Conservation (phyloP, 495 filamentous ascomycete species). For the Daldinia vernicosa region DNA sequence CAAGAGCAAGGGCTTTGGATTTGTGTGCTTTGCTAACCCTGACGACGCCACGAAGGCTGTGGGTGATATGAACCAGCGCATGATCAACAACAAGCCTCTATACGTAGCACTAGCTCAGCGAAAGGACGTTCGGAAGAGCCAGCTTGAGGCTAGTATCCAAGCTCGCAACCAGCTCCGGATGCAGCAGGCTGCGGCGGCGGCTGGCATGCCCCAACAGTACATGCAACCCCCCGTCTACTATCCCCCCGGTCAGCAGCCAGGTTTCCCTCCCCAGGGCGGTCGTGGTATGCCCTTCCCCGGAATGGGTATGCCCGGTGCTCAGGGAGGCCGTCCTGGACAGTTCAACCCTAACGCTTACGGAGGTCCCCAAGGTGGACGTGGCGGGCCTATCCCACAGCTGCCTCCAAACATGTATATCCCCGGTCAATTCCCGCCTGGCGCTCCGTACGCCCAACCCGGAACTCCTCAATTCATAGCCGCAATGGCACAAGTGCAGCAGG, state of each 20-base stretch:
- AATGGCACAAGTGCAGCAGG: constrained; percentile 74
- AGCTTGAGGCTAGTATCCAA: constrained; percentile 98
- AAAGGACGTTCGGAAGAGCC: constrained; percentile 98
- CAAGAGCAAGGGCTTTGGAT: constrained; percentile 99
- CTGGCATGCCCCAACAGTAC: constrained; percentile 87
- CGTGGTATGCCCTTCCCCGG: constrained; percentile 89
- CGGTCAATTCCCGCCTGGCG: constrained; percentile 76
- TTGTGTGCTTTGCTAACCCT: constrained; percentile 99
- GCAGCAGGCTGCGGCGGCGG: constrained; percentile 94
- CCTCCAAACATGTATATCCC: constrained; percentile 82
- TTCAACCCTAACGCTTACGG: constrained; percentile 77
- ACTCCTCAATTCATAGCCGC: constrained; percentile 66
- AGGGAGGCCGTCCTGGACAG: constrained; percentile 83
- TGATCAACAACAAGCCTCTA: constrained; percentile 96
- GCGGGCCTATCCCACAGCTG: constrained; percentile 76
- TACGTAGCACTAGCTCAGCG: constrained; percentile 98
- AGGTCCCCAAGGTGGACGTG: constrained; percentile 83
- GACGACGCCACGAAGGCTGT: constrained; percentile 99
- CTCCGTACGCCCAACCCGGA: constrained; percentile 56
- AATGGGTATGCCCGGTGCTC: constrained; percentile 82
- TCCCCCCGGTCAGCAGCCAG: constrained; percentile 81
- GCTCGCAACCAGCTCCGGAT: constrained; percentile 97
- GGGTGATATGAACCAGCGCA: constrained; percentile 98
- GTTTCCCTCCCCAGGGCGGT: constrained; percentile 73
- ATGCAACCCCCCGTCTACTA: constrained; percentile 91